phyloP scores from a whole-genome alignment of 805 yeast genomes.

The Wickerhamiella allomyrinae region DNA sequence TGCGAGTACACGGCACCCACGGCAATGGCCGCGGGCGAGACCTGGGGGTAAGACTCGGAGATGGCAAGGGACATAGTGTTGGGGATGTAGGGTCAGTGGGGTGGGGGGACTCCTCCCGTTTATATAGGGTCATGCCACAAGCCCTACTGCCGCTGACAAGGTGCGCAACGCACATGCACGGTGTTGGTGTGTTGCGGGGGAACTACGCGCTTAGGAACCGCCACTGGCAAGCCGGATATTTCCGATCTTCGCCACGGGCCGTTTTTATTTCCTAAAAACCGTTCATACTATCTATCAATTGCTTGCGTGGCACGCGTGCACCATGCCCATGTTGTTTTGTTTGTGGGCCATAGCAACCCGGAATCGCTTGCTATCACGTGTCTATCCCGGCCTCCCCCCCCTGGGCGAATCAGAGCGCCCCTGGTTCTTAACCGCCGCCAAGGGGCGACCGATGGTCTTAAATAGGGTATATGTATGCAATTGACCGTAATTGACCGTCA shows the following conservation, averaged over 20 bases:
- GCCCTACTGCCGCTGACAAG: neutral
- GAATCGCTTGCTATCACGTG: constrained; percentile 1
- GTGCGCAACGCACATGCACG: neutral
- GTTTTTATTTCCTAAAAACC: no score
- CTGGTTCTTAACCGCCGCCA: no score
- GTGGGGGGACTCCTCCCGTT: neutral
- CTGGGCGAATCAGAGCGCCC: neutral
- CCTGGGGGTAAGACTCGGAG: constrained; percentile 15
- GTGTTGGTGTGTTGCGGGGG: neutral
- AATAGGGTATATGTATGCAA: no score
- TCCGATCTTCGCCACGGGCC: no score
- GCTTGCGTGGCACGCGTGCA: no score
- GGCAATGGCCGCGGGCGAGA: constrained; percentile 24
- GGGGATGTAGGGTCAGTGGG: neutral
- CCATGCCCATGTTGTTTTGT: no score
- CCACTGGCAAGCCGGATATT: neutral
- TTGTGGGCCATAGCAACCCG: neutral
- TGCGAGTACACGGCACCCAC: constrained; percentile 29
- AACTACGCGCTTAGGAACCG: no score
- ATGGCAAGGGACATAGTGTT: constrained; percentile 15
- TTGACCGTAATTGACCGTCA: no score
- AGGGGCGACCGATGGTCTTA: no score
- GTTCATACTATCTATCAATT: no score
- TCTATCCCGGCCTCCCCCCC: neutral
- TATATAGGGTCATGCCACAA: neutral